phyloP scores from a whole-genome alignment of 1,284 basidiomycete genomes.

The Trametes polyzona region DNA sequence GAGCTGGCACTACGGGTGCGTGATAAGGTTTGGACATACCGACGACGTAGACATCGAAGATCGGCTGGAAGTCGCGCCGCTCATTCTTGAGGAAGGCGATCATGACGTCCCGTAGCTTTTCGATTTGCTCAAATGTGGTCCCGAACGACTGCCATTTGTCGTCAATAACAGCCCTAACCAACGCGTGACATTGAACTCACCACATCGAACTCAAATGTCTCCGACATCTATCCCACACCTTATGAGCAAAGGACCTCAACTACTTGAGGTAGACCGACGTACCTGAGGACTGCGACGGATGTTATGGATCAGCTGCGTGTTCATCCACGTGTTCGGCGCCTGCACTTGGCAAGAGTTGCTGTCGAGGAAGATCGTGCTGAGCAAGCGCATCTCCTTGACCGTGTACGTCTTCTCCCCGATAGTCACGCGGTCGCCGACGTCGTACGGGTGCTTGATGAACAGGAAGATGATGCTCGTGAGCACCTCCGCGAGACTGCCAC shows the following conservation, averaged over 20 bases:
- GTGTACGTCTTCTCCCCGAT: conserved; percentile 65
- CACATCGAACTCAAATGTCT: conserved; percentile 84
- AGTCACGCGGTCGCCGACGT: conserved; percentile 83
- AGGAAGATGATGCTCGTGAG: conserved; percentile 84
- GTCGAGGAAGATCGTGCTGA: conserved; percentile 80
- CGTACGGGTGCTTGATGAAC: conserved; percentile 87
- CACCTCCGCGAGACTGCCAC: conserved; percentile 69
- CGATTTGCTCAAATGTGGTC: conserved; percentile 85
- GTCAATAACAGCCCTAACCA: background rate
- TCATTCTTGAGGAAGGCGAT: conserved; percentile 76
- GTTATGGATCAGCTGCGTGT: conserved; percentile 68
- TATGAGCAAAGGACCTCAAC: background rate
- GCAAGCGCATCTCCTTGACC: conserved; percentile 85
- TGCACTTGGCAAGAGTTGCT: conserved; percentile 62
- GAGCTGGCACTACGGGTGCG: background rate
- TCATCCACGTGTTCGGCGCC: conserved; percentile 59
- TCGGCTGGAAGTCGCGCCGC: conserved; percentile 72
- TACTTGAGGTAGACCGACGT: conserved; percentile 19
- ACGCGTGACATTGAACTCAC: conserved; percentile 20
- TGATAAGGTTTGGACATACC: no score
- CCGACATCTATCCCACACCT: conserved; percentile 57
- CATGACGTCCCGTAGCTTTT: conserved; percentile 82
- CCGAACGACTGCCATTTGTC: conserved; percentile 49
- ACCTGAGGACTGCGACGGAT: conserved; percentile 71
- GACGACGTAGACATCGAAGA: conserved; percentile 72